These are phyloP conservation scores for Beauveria australis DNA, from an alignment of 2,329 filamentous ascomycete species.

Conservation along the genomic window DNA sequence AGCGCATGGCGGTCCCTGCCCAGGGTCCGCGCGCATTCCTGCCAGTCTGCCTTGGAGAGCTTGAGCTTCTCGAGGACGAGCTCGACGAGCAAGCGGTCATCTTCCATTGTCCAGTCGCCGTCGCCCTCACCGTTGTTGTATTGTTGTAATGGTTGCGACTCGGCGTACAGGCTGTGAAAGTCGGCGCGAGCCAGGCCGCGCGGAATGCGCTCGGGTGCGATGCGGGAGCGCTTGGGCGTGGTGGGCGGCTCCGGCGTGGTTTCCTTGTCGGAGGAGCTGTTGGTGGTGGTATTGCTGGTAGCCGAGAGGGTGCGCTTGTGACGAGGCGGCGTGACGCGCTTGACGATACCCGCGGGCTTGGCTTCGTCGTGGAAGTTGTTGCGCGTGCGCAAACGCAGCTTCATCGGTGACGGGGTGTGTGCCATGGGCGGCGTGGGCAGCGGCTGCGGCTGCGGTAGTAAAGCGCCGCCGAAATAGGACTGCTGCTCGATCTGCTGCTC, in stretches of 20 bases:
- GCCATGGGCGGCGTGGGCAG: constrained; percentile 49
- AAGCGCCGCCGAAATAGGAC: constrained; percentile 26
- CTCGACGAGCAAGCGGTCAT: constrained; percentile 59
- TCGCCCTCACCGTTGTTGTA: constrained; percentile 24
- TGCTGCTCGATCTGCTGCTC: not conserved
- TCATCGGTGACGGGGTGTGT: constrained; percentile 42
- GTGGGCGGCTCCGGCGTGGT: constrained; percentile 25
- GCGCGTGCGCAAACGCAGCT: constrained; percentile 47
- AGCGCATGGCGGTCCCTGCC: constrained; percentile 52
- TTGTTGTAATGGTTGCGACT: constrained; percentile 11
- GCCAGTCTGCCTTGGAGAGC: constrained; percentile 57
- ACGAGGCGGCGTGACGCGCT: constrained; percentile 37
- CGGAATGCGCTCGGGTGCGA: constrained; percentile 52
- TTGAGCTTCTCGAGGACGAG: constrained; percentile 59
- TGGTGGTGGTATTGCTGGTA: not conserved
- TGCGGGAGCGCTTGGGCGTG: constrained; percentile 53
- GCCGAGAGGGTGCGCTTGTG: constrained; percentile 5
- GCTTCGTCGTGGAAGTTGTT: constrained; percentile 21
- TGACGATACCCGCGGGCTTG: constrained; percentile 42
- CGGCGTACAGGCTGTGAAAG: constrained; percentile 42
- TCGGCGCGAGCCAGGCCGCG: constrained; percentile 51
- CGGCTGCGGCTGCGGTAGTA: constrained; percentile 29
- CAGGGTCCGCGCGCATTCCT: constrained; percentile 56
- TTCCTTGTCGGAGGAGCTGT: not conserved
- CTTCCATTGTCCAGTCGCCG: constrained; percentile 49